Percentiles rank a stretch among this genome's conserved stretches.
These are phyloP conservation scores for Coniophora puteana DNA, from an alignment of 1,284 basidiomycete genomes.

Conservation along the genomic window DNA sequence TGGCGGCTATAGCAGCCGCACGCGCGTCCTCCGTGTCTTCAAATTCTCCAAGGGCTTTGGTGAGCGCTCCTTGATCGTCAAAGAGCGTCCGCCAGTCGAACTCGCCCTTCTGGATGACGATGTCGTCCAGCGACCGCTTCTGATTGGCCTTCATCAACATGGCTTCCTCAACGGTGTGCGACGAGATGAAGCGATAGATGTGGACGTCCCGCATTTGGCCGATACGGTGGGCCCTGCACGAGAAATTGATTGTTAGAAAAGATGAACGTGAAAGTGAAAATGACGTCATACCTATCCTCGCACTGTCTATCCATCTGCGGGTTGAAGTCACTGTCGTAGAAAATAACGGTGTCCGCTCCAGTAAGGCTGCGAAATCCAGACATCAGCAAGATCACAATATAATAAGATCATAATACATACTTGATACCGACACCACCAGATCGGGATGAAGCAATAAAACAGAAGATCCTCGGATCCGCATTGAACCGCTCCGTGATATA, in stretches of 20 bases:
- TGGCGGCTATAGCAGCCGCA: slow-evolving; percentile 77
- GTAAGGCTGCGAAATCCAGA: slow-evolving; percentile 58
- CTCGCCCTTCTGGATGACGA: slow-evolving; percentile 93
- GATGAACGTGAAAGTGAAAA: background rate
- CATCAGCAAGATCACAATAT: slow-evolving; percentile 2
- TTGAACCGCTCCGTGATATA: slow-evolving; percentile 98
- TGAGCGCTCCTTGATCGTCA: slow-evolving; percentile 51
- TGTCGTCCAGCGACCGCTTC: slow-evolving; percentile 86
- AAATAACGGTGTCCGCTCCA: slow-evolving; percentile 95
- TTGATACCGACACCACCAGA: slow-evolving; percentile 98
- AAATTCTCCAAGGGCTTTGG: slow-evolving; percentile 74
- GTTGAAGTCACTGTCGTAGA: slow-evolving; percentile 98
- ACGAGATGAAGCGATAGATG: slow-evolving; percentile 93
- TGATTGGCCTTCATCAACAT: slow-evolving; percentile 96
- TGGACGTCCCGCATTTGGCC: slow-evolving; percentile 97
- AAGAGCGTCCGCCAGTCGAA: slow-evolving; percentile 94
- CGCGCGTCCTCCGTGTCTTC: slow-evolving; percentile 87
- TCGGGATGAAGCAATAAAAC: slow-evolving; percentile 91
- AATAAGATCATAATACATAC: slow-evolving; percentile 45
- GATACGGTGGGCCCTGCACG: slow-evolving; percentile 80
- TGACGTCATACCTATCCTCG: slow-evolving; percentile 80
- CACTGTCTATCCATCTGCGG: slow-evolving; percentile 97
- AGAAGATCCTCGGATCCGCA: slow-evolving; percentile 84
- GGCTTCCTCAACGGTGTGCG: slow-evolving; percentile 94
- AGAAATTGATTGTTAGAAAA: slow-evolving; percentile 7